Percentiles rank a stretch among this genome's conserved stretches.
Conservation (phyloP, 139 green algal genomes). For the Haematococcus lacustris region DNA sequence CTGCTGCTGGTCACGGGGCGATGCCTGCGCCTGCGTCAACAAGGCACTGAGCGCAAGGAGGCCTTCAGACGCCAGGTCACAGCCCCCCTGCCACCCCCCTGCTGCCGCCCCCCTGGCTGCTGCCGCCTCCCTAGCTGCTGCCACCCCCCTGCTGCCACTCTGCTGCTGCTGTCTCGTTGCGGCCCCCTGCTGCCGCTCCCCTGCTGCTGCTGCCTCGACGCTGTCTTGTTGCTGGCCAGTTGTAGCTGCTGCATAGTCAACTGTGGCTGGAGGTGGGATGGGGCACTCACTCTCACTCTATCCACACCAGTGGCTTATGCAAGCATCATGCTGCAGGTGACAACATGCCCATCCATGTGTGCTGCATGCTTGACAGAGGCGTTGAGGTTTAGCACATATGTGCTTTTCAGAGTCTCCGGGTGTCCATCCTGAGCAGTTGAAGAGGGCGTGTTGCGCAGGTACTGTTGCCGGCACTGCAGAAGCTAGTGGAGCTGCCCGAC, state of each 20-base stretch:
- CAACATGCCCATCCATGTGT: neutral
- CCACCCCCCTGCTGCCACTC: neutral
- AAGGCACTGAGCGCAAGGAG: constrained; percentile 16
- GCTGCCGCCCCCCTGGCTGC: neutral
- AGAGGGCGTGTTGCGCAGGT: constrained; percentile 3
- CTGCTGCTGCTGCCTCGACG: neutral
- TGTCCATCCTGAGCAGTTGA: neutral
- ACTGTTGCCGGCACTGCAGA: constrained; percentile 20
- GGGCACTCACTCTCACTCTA: neutral
- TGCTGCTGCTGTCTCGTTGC: neutral
- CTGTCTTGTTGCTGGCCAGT: neutral
- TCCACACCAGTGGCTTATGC: neutral
- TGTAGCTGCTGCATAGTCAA: neutral
- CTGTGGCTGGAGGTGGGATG: neutral
- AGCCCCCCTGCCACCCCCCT: too few species aligned
- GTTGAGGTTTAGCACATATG: neutral
- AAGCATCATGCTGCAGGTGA: neutral
- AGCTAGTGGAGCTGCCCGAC: constrained; percentile 21
- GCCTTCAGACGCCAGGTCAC: constrained; percentile 25
- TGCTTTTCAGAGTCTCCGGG: neutral
- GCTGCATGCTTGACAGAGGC: neutral
- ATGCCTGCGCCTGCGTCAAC: constrained; percentile 25
- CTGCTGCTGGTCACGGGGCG: constrained; percentile 22
- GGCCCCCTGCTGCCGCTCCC: too few species aligned
- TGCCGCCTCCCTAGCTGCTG: neutral